Conservation (phyloP, 116 monocot genomes). For the Thalassia testudinum region DNA sequence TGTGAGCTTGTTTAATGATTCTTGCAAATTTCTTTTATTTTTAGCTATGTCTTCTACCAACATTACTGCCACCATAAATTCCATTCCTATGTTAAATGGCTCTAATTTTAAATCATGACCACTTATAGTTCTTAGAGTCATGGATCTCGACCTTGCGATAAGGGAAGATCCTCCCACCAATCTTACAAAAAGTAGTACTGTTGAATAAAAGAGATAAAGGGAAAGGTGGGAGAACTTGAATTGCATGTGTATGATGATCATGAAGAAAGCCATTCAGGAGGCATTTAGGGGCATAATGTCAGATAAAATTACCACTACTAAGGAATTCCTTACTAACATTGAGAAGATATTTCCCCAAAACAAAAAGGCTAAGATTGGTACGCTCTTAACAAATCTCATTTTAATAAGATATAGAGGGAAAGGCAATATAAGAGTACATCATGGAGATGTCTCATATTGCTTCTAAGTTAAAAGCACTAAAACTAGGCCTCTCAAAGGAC, state of each 20-base stretch:
- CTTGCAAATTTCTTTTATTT: no score
- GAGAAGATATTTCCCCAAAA: neutral
- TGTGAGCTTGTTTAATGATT: no score
- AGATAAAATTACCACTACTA: neutral
- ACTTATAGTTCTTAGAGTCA: neutral
- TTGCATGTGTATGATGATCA: slow-evolving; percentile 3
- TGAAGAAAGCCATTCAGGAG: slow-evolving; percentile 1
- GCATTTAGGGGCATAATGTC: neutral
- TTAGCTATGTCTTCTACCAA: no score
- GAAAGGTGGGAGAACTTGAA: neutral
- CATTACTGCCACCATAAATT: no score
- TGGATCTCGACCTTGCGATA: neutral
- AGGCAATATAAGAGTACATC: slow-evolving; percentile 15
- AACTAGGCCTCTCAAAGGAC: slow-evolving; percentile 7
- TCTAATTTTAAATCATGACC: slow-evolving; percentile 2
- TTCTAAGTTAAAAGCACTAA: slow-evolving; percentile 12
- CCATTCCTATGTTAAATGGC: no score
- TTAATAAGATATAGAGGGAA: neutral
- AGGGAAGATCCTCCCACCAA: no score
- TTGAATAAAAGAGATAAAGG: neutral
- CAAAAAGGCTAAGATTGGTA: no score
- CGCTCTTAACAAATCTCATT: no score
- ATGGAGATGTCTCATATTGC: slow-evolving; percentile 16
- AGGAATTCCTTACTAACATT: neutral
- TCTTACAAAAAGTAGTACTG: neutral